A percentile compares a stretch with the other conserved stretches of the same genome.
These are phyloP conservation scores for Pseudonitzschia delicatissima DNA, from an alignment of 108 stramenopile species.

Conservation along the genomic window DNA sequence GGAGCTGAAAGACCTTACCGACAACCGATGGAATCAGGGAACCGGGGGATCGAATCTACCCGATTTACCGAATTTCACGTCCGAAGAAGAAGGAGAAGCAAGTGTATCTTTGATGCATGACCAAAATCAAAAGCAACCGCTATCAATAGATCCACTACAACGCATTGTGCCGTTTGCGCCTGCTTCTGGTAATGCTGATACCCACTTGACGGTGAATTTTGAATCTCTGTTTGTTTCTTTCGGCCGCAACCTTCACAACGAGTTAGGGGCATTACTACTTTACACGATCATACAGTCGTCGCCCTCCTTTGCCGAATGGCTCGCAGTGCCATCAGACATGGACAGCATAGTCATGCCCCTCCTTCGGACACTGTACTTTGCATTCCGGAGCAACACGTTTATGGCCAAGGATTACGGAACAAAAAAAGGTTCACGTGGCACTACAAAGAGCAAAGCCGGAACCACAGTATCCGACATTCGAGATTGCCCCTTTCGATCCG, in stretches of 20 bases:
- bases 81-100: constrained; percentile 7
- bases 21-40: constrained; percentile 66
- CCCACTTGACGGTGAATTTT: constrained; percentile 57
- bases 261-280: constrained; percentile 62
- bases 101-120: constrained; percentile 12
- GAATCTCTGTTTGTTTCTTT: constrained; percentile 69
- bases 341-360: constrained; percentile 75
- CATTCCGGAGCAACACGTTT: constrained; percentile 25
- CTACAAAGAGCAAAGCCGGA: neutral
- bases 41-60: constrained; percentile 1
- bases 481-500: constrained; percentile 65
- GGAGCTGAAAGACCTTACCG: constrained; percentile 50
- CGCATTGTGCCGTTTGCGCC: neutral
- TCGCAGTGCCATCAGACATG: constrained; percentile 65
- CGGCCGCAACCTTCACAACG: constrained; percentile 62
- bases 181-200: neutral
- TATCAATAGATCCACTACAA: constrained; percentile 1
- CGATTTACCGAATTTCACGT: constrained; percentile 21
- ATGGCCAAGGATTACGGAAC: constrained; percentile 23
- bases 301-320: constrained; percentile 59
- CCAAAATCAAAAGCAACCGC: neutral
- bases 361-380: constrained; percentile 53
- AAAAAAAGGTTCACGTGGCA: neutral
- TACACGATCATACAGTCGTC: constrained; percentile 73
- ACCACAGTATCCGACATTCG: constrained; percentile 24